Base-by-base conservation (phyloP, 129 eudicot genomes). In the Centaurea solstitialis region DNA sequence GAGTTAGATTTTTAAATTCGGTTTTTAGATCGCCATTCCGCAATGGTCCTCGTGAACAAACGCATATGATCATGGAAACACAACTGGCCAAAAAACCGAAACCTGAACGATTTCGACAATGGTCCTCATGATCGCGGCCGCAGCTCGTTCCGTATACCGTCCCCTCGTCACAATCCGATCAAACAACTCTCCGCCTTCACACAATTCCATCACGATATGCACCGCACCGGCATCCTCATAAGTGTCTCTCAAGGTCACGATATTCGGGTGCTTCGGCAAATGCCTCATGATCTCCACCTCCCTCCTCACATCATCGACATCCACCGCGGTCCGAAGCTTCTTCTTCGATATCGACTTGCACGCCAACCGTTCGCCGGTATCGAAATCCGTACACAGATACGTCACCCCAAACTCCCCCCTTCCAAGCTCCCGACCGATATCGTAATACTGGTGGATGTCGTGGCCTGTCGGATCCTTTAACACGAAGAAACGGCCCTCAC, bases 361-460 rank as follows among this genome's bases (percentile, higher is more conserved):
- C 9, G 93, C 97, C 12, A 83, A 86, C 74, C 70, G 85, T 50
- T 90, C 87, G 0, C 89, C 87, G 1, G 84, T 70, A 21, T 84
- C 88, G 38, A 77, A 21, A 86, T 93, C 88, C 21, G 96, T 93
- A 81, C 97, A 93, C 83, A 90, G 80, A 84, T 89, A 90, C 0
- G 97, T 93, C 21, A 93, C 75, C 79, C 97, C 97, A 47, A 93
- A 93, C 78, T 92, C 97, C 2, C 97, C 97, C 78, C 94, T 79
- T 10, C 97, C 94, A 0, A 92, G 79, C 90, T 92, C 97, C 2
- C 81, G 85, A 18, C 94, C 93, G 9, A 90, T 79, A 77, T 87
- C 86, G 69, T 90, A 92, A 17, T 72, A 74, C 33, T 81, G 80
- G 18, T 75, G 65, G 4, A 92, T 88, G 39, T 88, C 69, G 12